A percentile compares a stretch with the other conserved stretches of the same genome.
These are phyloP conservation scores for Coffea canephora DNA, from an alignment of 257 asterid species.

Conservation along the genomic window DNA sequence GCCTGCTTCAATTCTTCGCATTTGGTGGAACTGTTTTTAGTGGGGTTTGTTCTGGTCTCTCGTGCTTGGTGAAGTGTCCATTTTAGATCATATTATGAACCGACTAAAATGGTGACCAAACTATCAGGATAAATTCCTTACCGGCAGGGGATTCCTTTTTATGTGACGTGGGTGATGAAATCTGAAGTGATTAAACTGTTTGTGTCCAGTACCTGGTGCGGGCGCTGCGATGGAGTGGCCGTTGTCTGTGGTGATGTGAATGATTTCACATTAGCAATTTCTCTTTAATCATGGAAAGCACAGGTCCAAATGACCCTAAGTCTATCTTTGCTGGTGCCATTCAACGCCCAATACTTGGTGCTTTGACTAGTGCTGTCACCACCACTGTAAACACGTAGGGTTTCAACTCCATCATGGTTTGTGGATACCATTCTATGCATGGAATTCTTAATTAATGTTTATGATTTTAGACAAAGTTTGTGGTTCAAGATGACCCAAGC, in stretches of 20 bases:
- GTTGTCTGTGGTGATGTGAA: conserved; percentile 2
- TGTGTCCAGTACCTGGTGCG: not conserved
- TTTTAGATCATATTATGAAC: not conserved
- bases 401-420: not conserved
- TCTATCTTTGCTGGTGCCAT: conserved; percentile 4
- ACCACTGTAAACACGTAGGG: conserved; percentile 10
- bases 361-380: conserved; percentile 18
- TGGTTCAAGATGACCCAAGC: not conserved
- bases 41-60: not conserved
- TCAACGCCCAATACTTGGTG: not conserved
- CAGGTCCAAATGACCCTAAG: not conserved
- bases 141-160: not conserved
- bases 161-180: no score
- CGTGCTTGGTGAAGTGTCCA: not conserved
- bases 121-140: not conserved
- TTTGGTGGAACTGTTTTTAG: not conserved
- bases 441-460: not conserved
- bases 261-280: not conserved
- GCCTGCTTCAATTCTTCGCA: not conserved
- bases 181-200: not conserved
- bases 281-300: not conserved
- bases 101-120: not conserved
- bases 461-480: not conserved
- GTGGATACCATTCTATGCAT: not conserved
- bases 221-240: not conserved